Evolutionary conservation across 2,329 filamentous ascomycete species (phyloP), one percentile per base, ranked within the genome.

Genomic region (Lachnellula cervina): DNA sequence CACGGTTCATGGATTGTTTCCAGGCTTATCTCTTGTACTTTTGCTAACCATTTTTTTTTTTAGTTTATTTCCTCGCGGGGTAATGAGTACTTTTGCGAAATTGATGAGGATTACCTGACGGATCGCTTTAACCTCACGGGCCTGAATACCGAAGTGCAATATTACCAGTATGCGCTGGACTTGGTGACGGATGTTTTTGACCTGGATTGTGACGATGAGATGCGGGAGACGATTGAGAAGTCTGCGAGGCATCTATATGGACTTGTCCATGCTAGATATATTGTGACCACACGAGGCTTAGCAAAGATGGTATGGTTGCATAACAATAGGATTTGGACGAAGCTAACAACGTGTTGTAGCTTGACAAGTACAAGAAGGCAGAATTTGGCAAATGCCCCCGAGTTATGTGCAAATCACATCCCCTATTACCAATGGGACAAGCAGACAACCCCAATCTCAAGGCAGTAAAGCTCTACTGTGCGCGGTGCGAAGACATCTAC

Each of bases 31-130:
- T 21, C 13, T 11, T 11, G 37, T 21, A 48, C 13, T 59, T 54
- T 58, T 60, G 62, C 68, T 64, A 66, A 66, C 49, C 5, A 32
- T 23, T 51, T 32, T 19, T 50, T 16, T 11, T 56, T n/a, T 53
- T 70, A 99, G 94, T 99, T 99, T 73, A 97, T 97, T 68, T 97
- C 93, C 4, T 96, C 92, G 5, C 84, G 94, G 54, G 94, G 94
- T 63, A 97, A 99, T 75, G 94, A 99, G 72, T 99, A 99, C 76
- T 99, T 97, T 69, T 99, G 94, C 82, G 94, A 99, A 72, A 97
- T 99, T 68, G 94, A 99, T 74, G 94, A 99, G 73, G 94, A 99
- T 68, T 99, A 99, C 74, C 81, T 99, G 47, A 97, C 92, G 51
- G 94, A 99, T 73, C 87, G 94, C 50, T 99, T 99, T 82, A 99